Evolutionary conservation across 2,329 filamentous ascomycete genomes (phyloP), one percentile per base, ranked within the genome.

Genomic region (Macrophomina pseudophaseolina): DNA sequence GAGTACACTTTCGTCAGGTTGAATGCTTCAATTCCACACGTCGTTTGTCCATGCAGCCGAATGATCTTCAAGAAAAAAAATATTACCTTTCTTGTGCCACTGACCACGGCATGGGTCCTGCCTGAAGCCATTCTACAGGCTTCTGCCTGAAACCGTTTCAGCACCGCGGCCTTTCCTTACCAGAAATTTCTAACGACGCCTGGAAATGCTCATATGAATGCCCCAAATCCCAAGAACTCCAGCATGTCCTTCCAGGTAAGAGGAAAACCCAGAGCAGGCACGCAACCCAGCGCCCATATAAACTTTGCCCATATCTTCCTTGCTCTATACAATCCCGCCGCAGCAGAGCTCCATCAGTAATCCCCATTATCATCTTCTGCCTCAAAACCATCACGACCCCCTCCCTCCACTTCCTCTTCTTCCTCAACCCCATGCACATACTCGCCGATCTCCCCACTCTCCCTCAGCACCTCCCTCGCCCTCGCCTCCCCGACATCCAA

Each of bases 381-480:
- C 9, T 18, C 23, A 11, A 18, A 14, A 28, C 23, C 54, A 44
- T 12, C 42, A 28, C 28, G 40, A 6, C 30, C 16, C 58, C 9
- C 38, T 42, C 28, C 14, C 14, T 23, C 42, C n/a, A 32, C 66
- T 46, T 66, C 76, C 72, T 90, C 87, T 64, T 86, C 85, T 56
- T 82, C 78, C 56, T 82, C 78, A 66, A 90, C 89, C 68, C 90
- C 88, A 70, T 93, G 85, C 64, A 94, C 72, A 69, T 91, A 80
- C 71, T 89, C 84, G 0, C 91, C 91, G 58, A 94, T 79, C 63
- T 84, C 81, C 70, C 85, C 86, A 75, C 91, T 93, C 69, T 91
- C 86, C 69, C 84, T 80, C 73, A 94, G 77, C 23, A 94, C 86
- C 32, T 78, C 77, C 71, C 83, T 80, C 14, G 85, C 85, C 44